phyloP scores from a whole-genome alignment of 257 asterid species.

The Nemophila menziesii region DNA sequence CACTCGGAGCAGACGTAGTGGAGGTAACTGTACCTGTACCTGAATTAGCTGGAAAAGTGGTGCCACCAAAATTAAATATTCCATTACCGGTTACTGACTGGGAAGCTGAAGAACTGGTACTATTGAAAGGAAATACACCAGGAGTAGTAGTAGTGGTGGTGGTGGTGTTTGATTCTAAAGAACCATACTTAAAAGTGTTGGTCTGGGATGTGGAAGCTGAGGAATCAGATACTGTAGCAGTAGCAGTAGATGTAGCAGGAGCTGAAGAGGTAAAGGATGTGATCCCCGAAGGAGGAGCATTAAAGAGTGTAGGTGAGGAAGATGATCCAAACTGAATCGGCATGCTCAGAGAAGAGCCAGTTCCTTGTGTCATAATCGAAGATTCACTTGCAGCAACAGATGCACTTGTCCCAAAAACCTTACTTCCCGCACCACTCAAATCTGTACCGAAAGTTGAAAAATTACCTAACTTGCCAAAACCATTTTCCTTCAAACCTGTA shows the following conservation, averaged over 20 bases:
- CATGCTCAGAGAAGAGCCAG: conserved; percentile 10
- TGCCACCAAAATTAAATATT: conserved; percentile 24
- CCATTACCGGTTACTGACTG: conserved; percentile 25
- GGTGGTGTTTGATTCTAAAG: conserved; percentile 3
- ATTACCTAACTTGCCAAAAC: conserved; percentile 17
- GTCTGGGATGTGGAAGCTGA: conserved; percentile 10
- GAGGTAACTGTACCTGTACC: conserved; percentile 17
- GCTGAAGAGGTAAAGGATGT: conserved; percentile 12
- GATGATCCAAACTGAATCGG: conserved; percentile 17
- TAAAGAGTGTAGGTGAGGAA: conserved; percentile 5
- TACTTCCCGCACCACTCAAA: conserved; percentile 8
- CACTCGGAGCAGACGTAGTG: conserved; percentile 21
- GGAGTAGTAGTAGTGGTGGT: conserved; percentile 6
- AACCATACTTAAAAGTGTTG: conserved; percentile 8
- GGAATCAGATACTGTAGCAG: too few species aligned
- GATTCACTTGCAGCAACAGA: conserved; percentile 10
- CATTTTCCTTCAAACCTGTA: conserved; percentile 18
- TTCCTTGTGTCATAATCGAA: neutral
- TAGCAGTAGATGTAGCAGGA: conserved; percentile 7
- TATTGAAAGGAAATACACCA: conserved; percentile 15
- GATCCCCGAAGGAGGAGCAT: conserved; percentile 9
- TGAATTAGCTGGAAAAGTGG: conserved; percentile 15
- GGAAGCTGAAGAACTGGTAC: conserved; percentile 29
- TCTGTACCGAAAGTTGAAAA: conserved; percentile 4
- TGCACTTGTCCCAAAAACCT: conserved; percentile 13